phyloP scores from a whole-genome alignment of 345 rosid genomes.

The Murraya paniculata region DNA sequence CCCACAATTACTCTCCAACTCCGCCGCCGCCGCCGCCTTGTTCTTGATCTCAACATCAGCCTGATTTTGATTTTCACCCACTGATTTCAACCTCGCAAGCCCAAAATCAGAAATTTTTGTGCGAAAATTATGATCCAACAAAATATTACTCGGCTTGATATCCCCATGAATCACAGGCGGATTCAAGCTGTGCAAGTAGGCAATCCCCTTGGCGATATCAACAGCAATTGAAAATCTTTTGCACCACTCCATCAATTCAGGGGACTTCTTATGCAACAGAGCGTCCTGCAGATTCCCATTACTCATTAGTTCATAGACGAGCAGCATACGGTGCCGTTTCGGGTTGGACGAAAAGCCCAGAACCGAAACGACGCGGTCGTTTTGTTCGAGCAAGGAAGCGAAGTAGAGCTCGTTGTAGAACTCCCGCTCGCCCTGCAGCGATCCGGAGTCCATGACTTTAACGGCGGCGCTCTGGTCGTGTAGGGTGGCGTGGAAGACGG shows the following conservation, averaged over 20 bases:
- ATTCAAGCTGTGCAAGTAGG: slow-evolving; percentile 62
- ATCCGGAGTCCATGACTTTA: slow-evolving; percentile 89
- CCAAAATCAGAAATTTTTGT: slow-evolving; percentile 90
- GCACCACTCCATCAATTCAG: slow-evolving; percentile 66
- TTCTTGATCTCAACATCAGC: slow-evolving; percentile 29
- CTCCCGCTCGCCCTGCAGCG: slow-evolving; percentile 92
- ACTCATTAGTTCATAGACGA: slow-evolving; percentile 81
- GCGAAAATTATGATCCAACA: slow-evolving; percentile 63
- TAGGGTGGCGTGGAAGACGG: slow-evolving; percentile 66
- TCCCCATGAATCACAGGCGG: slow-evolving; percentile 89
- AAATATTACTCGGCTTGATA: slow-evolving; percentile 77
- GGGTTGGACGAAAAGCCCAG: slow-evolving; percentile 72
- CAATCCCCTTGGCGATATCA: slow-evolving; percentile 72
- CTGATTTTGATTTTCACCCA: slow-evolving; percentile 19
- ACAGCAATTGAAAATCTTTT: slow-evolving; percentile 49
- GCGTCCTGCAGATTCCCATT: slow-evolving; percentile 91
- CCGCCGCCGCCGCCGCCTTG: slow-evolving; percentile 28
- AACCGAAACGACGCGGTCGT: slow-evolving; percentile 54
- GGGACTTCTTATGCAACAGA: slow-evolving; percentile 60
- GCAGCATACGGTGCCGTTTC: slow-evolving; percentile 61
- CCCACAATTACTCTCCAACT: slow-evolving; percentile 33
- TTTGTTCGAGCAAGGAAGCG: slow-evolving; percentile 60
- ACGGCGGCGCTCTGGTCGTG: slow-evolving; percentile 47
- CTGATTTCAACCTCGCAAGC: slow-evolving; percentile 67
- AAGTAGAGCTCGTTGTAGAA: slow-evolving; percentile 89